phyloP scores from a whole-genome alignment of 2,329 filamentous ascomycete species.

The Neocucurbitaria cava region DNA sequence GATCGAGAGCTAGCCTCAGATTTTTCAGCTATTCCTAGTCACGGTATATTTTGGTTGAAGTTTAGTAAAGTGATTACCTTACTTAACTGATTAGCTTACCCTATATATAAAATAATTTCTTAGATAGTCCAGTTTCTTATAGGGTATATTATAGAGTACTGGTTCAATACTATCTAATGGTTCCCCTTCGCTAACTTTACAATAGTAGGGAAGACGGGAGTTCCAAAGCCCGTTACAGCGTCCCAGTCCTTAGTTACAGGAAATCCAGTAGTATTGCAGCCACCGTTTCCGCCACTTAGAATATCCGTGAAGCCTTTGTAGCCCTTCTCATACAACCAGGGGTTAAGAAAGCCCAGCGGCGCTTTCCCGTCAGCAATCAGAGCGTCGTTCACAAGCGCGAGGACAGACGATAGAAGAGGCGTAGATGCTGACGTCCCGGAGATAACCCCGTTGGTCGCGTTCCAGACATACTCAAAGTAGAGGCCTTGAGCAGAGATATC shows the following conservation, averaged over 20 bases:
- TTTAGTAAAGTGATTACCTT: no score
- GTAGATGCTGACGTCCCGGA: slow-evolving; percentile 18
- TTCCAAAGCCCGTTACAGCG: slow-evolving; percentile 56
- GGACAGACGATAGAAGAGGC: slow-evolving; percentile 16
- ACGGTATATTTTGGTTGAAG: no score
- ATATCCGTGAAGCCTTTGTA: slow-evolving; percentile 45
- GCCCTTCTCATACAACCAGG: slow-evolving; percentile 45
- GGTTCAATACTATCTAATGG: no score
- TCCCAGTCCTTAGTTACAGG: slow-evolving; percentile 48
- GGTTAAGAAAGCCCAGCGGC: slow-evolving; percentile 61
- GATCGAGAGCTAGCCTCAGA: no score
- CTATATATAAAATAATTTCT: no score
- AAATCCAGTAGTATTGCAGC: slow-evolving; percentile 28
- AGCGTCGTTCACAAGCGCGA: slow-evolving; percentile 56
- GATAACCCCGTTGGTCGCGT: slow-evolving; percentile 7
- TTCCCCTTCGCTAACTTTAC: background rate
- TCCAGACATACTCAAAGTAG: slow-evolving; percentile 30
- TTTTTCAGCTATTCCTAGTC: no score
- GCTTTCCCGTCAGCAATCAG: slow-evolving; percentile 53
- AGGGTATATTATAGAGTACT: no score
- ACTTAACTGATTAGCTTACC: no score
- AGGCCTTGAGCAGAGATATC: slow-evolving; percentile 57
- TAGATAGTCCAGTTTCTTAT: no score
- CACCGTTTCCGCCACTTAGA: slow-evolving; percentile 35
- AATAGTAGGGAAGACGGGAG: slow-evolving; percentile 2